These are phyloP conservation scores for Lecanicillium sp. DNA, from an alignment of 2,329 filamentous ascomycete species.

Conservation along the genomic window DNA sequence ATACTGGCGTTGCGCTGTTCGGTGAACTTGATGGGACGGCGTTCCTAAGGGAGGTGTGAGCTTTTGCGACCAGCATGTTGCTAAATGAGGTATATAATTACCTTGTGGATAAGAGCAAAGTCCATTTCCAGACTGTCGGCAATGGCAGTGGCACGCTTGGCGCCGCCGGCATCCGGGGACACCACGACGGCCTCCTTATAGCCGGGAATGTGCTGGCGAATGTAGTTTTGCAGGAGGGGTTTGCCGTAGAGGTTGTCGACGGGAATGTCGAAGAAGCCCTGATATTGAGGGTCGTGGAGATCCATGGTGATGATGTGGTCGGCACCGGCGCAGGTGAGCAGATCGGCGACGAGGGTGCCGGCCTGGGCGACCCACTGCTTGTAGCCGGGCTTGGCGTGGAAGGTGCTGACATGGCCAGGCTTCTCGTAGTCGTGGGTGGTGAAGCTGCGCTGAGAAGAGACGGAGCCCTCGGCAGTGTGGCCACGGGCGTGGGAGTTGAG, in stretches of 20 bases:
- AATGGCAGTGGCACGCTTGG: conserved; percentile 92
- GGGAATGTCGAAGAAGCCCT: conserved; percentile 97
- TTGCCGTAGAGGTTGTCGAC: conserved; percentile 95
- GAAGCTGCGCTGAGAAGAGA: conserved; percentile 43
- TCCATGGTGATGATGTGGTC: conserved; percentile 99
- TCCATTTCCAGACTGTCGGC: conserved; percentile 90
- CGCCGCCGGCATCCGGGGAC: conserved; percentile 91
- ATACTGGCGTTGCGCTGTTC: conserved; percentile 89
- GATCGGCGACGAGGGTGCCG: conserved; percentile 87
- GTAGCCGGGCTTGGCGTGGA: conserved; percentile 84
- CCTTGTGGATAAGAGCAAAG: conserved; percentile 98
- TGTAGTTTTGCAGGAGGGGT: conserved; percentile 63
- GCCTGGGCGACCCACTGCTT: conserved; percentile 98
- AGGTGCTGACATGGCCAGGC: conserved; percentile 47
- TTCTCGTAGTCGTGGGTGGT: conserved; percentile 62
- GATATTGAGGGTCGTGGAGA: conserved; percentile 91
- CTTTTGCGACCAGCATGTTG: conserved; percentile 26
- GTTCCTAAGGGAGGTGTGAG: conserved; percentile 54
- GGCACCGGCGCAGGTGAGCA: conserved; percentile 89
- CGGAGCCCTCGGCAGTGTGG: conserved; percentile 32
- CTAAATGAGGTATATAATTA: conserved; percentile 26
- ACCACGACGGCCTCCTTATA: conserved; percentile 86
- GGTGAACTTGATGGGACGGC: conserved; percentile 78
- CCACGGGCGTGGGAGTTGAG: conserved; percentile 28
- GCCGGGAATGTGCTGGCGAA: conserved; percentile 75